Base-by-base conservation (phyloP, 371 early-diverging fungal genomes). In the Cokeromyces recurvatus region DNA sequence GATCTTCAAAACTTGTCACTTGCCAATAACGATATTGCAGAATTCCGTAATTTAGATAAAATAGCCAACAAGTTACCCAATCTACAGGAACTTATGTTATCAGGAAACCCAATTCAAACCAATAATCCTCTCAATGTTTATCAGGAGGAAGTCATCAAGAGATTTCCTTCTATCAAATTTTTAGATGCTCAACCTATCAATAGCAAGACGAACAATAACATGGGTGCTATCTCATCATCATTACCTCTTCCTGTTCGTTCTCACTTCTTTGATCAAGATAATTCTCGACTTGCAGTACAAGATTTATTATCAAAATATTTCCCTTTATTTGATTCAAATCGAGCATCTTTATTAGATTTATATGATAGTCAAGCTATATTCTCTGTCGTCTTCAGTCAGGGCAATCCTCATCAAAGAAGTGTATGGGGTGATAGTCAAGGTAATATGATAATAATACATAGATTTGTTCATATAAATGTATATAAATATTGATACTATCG, bases 1-100 rank as follows among this genome's bases (percentile, higher is more conserved):
- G 64, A 69, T 36, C 29, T 85, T 9, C 60, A 62, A 39, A 81
- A 80, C 43, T 39, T 85, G 15, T 82, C 82, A 1, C 62, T 85
- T 27, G 60, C 71, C 41, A 74, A 80, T 39, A 85, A 85, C 32
- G 57, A 65, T 12, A 66, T 85, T 43, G 56, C 59, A 8, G 59
- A 66, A 6, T 77, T 64, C 53, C 51, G 67, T 14, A 64, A 69
- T n/a, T 31, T 85, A 7, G 80, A 81, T 46, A 50, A 58, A 23
- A 39, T 82, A 7, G 39, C 58, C 3, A 57, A 57, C 9, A 68
- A 68, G 46, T 51, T 79, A 14, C 43, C 45, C 4, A 44, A 65
- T 1, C 51, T 82, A 41, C 64, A 64, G 16, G 82, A 82, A 50
- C 49, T 85, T 3, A 35, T 81, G 16, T 51, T 82, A 21, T 36